Percentiles rank a stretch among this genome's conserved stretches.
These are phyloP conservation scores for Calycina herbarum DNA, from an alignment of 2,329 filamentous ascomycete species.

Conservation along the genomic window DNA sequence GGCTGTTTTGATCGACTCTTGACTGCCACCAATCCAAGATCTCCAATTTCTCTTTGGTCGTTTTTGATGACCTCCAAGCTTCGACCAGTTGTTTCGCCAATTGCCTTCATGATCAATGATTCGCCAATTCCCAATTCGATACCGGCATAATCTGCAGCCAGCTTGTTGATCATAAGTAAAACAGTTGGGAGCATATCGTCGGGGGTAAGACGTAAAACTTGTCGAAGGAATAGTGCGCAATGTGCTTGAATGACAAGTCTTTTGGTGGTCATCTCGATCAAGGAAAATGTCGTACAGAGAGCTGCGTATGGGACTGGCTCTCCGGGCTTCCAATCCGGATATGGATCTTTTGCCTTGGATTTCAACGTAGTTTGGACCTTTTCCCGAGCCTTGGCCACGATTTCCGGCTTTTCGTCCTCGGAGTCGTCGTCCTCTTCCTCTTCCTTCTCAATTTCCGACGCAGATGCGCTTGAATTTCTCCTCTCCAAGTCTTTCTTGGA, in stretches of 20 bases:
- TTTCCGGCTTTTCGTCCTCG: slow-evolving; percentile 66
- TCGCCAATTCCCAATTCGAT: slow-evolving; percentile 98
- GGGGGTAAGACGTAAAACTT: slow-evolving; percentile 90
- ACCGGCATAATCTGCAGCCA: slow-evolving; percentile 93
- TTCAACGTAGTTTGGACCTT: slow-evolving; percentile 78
- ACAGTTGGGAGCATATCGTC: slow-evolving; percentile 85
- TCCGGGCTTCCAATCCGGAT: slow-evolving; percentile 90
- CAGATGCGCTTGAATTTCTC: slow-evolving; percentile 39
- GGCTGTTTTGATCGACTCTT: slow-evolving; percentile 94
- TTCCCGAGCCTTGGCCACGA: slow-evolving; percentile 73
- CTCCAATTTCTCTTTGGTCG: slow-evolving; percentile 94
- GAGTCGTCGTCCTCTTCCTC: slow-evolving; percentile 52
- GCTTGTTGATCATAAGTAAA: slow-evolving; percentile 95
- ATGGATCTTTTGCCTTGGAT: slow-evolving; percentile 71
- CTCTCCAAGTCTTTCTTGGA: slow-evolving; percentile 28
- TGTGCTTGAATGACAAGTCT: slow-evolving; percentile 84
- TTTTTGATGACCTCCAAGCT: slow-evolving; percentile 87
- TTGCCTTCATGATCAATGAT: slow-evolving; percentile 97
- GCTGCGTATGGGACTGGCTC: slow-evolving; percentile 92
- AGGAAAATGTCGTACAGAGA: slow-evolving; percentile 89
- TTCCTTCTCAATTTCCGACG: slow-evolving; percentile 46
- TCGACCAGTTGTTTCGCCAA: slow-evolving; percentile 90
- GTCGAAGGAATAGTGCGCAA: slow-evolving; percentile 85
- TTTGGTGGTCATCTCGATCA: slow-evolving; percentile 93
- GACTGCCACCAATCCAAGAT: slow-evolving; percentile 89